phyloP scores from a whole-genome alignment of 805 yeast species.

The Priceomyces medius region DNA sequence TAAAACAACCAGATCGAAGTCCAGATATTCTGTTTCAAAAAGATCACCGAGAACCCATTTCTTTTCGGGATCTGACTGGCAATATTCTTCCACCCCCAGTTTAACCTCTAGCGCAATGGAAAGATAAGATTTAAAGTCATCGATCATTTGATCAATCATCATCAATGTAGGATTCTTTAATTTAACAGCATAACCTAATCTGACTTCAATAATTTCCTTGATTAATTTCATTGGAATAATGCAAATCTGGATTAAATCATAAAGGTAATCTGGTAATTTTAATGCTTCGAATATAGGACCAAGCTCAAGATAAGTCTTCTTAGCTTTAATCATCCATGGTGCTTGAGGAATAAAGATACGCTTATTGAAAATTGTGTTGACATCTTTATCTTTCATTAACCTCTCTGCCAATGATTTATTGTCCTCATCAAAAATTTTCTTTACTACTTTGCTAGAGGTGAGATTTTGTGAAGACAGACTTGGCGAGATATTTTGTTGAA shows the following conservation, averaged over 20 bases:
- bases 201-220: constrained; percentile 70
- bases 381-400: constrained; percentile 75
- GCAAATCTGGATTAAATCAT: constrained; percentile 61
- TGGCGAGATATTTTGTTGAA: constrained; percentile 16
- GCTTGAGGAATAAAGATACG: constrained; percentile 67
- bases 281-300: constrained; percentile 61
- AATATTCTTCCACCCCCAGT: constrained; percentile 59
- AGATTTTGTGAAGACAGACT: constrained; percentile 12
- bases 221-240: constrained; percentile 77
- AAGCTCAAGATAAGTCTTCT: constrained; percentile 63
- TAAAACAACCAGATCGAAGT: constrained; percentile 63
- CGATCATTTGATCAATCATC: constrained; percentile 94
- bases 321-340: constrained; percentile 82
- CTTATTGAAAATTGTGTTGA: constrained; percentile 66
- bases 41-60: constrained; percentile 72
- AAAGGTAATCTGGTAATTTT: constrained; percentile 72
- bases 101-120: constrained; percentile 73
- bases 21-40: constrained; percentile 51
- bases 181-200: constrained; percentile 75
- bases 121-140: constrained; percentile 76
- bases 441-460: constrained; percentile 14
- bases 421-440: constrained; percentile 54
- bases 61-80: constrained; percentile 49
- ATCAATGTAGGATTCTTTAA: constrained; percentile 84
- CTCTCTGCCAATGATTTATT: constrained; percentile 75